Conservation (phyloP, 1,139 yeast species). For the Suhomyces panamericanus region DNA sequence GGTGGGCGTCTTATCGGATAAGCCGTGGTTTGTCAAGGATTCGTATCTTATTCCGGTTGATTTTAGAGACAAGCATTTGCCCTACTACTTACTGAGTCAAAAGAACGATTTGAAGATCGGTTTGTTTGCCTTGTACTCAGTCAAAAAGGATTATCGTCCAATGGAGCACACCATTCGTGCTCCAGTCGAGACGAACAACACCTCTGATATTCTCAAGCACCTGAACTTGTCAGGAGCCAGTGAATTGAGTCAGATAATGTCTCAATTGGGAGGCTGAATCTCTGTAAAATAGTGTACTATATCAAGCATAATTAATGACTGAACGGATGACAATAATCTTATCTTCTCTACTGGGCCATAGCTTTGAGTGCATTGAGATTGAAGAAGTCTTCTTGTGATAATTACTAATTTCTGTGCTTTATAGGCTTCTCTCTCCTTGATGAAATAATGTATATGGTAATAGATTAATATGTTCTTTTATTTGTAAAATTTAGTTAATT, state of each 20-base stretch:
- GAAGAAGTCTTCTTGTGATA: too few relatives aligned
- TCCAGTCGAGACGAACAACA: background rate
- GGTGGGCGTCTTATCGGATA: constrained; percentile 62
- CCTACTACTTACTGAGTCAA: constrained; percentile 27
- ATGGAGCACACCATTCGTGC: background rate
- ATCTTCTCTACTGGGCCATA: too few relatives aligned
- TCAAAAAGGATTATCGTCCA: constrained; percentile 40
- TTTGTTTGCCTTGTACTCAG: constrained; percentile 47
- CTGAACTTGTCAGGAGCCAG: constrained; percentile 6
- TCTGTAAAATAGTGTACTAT: constrained; percentile 10
- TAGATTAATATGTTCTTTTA: too few relatives aligned
- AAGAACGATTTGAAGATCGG: constrained; percentile 28
- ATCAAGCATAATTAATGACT: constrained; percentile 10
- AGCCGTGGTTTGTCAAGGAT: constrained; percentile 58
- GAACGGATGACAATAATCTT: constrained; percentile 2
- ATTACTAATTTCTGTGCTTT: too few relatives aligned
- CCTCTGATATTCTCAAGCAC: constrained; percentile 1
- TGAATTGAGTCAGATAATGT: constrained; percentile 17
- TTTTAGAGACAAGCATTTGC: constrained; percentile 27
- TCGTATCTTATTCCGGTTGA: constrained; percentile 58
- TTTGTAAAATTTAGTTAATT: too few relatives aligned
- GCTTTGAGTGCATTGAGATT: too few relatives aligned
- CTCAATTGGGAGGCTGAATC: constrained; percentile 12
- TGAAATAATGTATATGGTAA: too few relatives aligned
- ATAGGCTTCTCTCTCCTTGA: too few relatives aligned